Conservation (phyloP, 805 yeast genomes). For the Suhomyces sp. region DNA sequence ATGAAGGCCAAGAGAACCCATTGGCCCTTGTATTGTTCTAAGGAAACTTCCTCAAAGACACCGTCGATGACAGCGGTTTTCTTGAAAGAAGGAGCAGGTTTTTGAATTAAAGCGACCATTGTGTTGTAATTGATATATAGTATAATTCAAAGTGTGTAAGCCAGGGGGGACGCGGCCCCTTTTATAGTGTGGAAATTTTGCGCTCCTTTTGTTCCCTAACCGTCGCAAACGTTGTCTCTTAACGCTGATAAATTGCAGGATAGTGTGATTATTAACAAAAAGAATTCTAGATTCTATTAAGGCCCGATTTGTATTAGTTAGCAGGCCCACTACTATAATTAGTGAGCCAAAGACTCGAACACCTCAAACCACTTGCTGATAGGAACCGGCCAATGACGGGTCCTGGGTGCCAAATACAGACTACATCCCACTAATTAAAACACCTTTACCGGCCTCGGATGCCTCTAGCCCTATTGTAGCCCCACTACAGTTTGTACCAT, state of each 20-base stretch:
- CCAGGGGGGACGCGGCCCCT: conserved; percentile 3
- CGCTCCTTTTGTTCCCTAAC: background rate
- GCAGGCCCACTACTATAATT: no score
- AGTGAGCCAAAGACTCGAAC: no score
- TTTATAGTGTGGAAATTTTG: conserved; percentile 6
- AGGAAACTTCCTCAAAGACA: conserved; percentile 88
- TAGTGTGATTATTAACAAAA: conserved; percentile 9
- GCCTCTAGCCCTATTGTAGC: no score
- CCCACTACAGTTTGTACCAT: no score
- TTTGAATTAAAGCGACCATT: conserved; percentile 90
- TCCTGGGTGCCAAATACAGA: no score
- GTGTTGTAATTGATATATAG: conserved; percentile 6
- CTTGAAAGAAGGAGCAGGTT: conserved; percentile 94
- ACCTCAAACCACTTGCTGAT: no score
- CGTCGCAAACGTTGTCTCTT: background rate
- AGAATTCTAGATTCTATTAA: conserved; percentile 10
- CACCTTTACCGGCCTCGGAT: no score
- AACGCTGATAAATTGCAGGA: conserved; percentile 8
- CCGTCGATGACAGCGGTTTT: conserved; percentile 98
- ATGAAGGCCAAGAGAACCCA: conserved; percentile 97
- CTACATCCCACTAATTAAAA: no score
- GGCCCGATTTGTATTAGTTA: no score
- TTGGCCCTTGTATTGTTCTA: conserved; percentile 95
- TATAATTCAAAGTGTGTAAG: background rate
- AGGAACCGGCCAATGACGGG: no score